Base-by-base conservation (phyloP, 2,329 filamentous ascomycete genomes). In the Echinosphaeria canescens region DNA sequence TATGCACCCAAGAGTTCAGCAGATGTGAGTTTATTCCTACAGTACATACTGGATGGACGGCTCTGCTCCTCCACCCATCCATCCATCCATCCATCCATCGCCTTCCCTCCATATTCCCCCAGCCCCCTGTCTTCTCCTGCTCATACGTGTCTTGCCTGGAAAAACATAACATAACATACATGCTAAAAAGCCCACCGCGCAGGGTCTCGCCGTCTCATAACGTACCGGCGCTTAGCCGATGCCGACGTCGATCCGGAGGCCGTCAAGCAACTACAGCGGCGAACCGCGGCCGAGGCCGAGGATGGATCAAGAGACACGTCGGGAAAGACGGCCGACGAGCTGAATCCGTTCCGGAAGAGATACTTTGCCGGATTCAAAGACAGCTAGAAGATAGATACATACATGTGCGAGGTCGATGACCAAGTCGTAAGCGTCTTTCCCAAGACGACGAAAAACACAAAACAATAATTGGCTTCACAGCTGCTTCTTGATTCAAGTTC, bases 191-290 rank as follows among this genome's bases (percentile, higher is more conserved):
- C 14, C 14, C 10, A 10, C 17, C 17, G 10, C 17, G 11, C 25
- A 82, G 76, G 84, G 88, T 88, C 82, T 13, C 66, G 88, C 31
- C 65, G 81, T 35, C 56, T 98, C 19, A 75, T 95, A 27, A 91
- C 82, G 0, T 95, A 95, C 46, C 62, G 69, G 24, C 65, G 82
- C 27, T 52, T 78, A 13, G 58, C 63, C 1, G 70, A 80, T 36
- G 51, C 42, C 9, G 52, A 59, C 18, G 57, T 78, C 6, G 56
- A 60, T 27, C 32, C 38, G 9, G 40, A 43, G 1, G 52, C 51
- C 6, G 40, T 66, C 13, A 35, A 34, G 42, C 44, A 25, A 37
- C 41, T 22, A 50, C 38, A 35, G 27, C 30, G 26, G 32, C 31
- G 10, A 29, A n/a, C n/a, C n/a, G n/a, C n/a, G 34, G n/a, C 36